Percentiles rank a stretch among this genome's conserved stretches.
Conservation (phyloP, 495 filamentous ascomycete species). For the Trichoderma virens region DNA sequence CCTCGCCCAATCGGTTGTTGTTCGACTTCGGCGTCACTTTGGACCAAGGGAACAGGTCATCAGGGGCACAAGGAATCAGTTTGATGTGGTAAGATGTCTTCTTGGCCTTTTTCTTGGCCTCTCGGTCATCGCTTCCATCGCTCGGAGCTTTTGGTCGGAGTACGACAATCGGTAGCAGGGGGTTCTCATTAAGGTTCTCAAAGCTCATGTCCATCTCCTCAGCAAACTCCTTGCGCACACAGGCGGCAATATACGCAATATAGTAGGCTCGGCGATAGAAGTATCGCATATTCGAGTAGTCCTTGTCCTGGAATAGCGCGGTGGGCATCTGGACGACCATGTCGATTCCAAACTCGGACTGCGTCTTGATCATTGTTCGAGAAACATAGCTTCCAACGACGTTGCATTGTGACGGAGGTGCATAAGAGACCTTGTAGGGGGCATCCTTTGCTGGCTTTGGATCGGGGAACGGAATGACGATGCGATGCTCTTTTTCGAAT, state of each 20-base stretch:
- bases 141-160: slow-evolving; percentile 27
- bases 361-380: slow-evolving; percentile 59
- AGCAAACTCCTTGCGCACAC: slow-evolving; percentile 49
- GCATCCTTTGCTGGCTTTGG: slow-evolving; percentile 63
- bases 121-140: slow-evolving; percentile 4
- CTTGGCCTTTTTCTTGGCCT: slow-evolving; percentile 11
- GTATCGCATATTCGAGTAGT: slow-evolving; percentile 86
- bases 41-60: slow-evolving; percentile 53
- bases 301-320: slow-evolving; percentile 81
- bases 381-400: slow-evolving; percentile 82
- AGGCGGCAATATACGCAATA: slow-evolving; percentile 67
- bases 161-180: slow-evolving; percentile 63
- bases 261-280: slow-evolving; percentile 95
- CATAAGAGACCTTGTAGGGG: slow-evolving; percentile 74
- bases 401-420: slow-evolving; percentile 69
- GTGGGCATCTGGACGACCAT: slow-evolving; percentile 78
- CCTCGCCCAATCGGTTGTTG: slow-evolving; percentile 51
- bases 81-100: slow-evolving; percentile 48
- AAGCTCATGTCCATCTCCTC: slow-evolving; percentile 52
- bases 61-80: slow-evolving; percentile 67
- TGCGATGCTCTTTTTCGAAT: slow-evolving; percentile 54
- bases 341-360: slow-evolving; percentile 57
- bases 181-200: slow-evolving; percentile 66
- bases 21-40: slow-evolving; percentile 65
- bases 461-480: slow-evolving; percentile 72